Conservation (phyloP, 2,329 filamentous ascomycete species). For the Phialophora tarda region DNA sequence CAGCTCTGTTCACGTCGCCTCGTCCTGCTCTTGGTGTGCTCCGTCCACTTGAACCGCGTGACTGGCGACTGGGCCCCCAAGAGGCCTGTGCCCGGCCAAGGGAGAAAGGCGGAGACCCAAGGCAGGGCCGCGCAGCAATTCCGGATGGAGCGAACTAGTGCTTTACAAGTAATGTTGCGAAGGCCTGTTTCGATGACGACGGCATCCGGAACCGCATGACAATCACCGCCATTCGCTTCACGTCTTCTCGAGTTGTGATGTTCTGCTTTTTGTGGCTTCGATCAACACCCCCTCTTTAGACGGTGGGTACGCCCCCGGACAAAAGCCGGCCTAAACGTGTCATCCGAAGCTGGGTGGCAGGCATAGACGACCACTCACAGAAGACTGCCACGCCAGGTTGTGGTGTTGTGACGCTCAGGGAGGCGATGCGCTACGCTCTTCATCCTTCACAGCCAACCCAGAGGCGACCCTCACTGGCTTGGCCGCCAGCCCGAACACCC, state of each 20-base stretch:
- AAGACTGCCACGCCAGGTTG: not conserved
- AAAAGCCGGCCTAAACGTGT: constrained; percentile 17
- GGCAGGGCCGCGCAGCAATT: not conserved
- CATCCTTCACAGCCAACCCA: not conserved
- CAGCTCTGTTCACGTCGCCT: not conserved
- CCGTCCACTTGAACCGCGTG: not conserved
- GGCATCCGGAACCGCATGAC: constrained; percentile 15
- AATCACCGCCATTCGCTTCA: constrained; percentile 17
- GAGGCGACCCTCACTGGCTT: not conserved
- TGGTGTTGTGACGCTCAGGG: not conserved
- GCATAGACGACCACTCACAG: constrained; percentile 16
- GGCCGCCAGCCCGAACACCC: not conserved
- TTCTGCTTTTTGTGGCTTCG: constrained; percentile 8
- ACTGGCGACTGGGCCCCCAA: not conserved
- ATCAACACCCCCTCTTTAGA: constrained; percentile 16
- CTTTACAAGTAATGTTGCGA: constrained; percentile 7
- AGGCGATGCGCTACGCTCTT: not conserved
- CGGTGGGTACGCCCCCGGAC: constrained; percentile 12
- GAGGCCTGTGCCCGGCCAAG: not conserved
- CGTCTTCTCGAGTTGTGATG: not conserved
- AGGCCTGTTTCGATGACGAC: constrained; percentile 17
- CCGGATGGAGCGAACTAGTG: not conserved
- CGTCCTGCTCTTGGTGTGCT: not conserved
- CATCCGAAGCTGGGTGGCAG: constrained; percentile 6
- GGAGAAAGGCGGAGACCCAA: not conserved